Evolutionary conservation across 2,329 filamentous ascomycete genomes (phyloP), one percentile per base, ranked within the genome.

Genomic region (Fonsecaea multimorphosa): DNA sequence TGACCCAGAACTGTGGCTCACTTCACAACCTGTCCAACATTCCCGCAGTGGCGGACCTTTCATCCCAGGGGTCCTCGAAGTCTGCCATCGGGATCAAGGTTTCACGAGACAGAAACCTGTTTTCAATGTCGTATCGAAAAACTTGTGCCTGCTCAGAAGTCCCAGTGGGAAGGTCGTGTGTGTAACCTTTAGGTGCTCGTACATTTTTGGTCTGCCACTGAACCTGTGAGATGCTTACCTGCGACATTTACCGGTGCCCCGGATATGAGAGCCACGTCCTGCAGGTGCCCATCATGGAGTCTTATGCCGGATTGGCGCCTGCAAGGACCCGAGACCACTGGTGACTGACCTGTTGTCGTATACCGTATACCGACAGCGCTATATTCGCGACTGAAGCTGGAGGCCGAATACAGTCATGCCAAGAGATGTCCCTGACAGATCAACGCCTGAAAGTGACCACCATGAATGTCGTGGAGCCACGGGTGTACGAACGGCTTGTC

Each of bases 311-410:
- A 32, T 22, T 36, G 54, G 54, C 31, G 32, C 32, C 3, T 53
- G 46, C 46, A 53, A 54, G 46, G 44, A 34, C 46, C 58, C 58
- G 58, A 61, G 58, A 61, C 58, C 31, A 31, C n/a, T 58, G 44
- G 19, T 24, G 16, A 11, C 9, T 49, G 22, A 24, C 3, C 19
- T 49, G 22, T 49, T 49, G 44, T 3, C 3, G 8, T 31, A 31
- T 31, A 8, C 19, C 19, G n/a, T 8, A 46, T 22, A 9, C 40
- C 40, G 3, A 46, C 19, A 11, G 5, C 40, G 40, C n/a, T 11
- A 19, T 46, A n/a, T 12, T 24, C 22, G 22, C 44, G 44, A 27
- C 44, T 24, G 19, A 49, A 27, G 11, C 7, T n/a, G 22, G 22
- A 49, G 38, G 16, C 9, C 44, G 2, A 24, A 3, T 27, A n/a